Evolutionary conservation across 768 basidiomycete genomes (phyloP), one percentile per base, ranked within the genome.

Genomic region (Mycena galopus): DNA sequence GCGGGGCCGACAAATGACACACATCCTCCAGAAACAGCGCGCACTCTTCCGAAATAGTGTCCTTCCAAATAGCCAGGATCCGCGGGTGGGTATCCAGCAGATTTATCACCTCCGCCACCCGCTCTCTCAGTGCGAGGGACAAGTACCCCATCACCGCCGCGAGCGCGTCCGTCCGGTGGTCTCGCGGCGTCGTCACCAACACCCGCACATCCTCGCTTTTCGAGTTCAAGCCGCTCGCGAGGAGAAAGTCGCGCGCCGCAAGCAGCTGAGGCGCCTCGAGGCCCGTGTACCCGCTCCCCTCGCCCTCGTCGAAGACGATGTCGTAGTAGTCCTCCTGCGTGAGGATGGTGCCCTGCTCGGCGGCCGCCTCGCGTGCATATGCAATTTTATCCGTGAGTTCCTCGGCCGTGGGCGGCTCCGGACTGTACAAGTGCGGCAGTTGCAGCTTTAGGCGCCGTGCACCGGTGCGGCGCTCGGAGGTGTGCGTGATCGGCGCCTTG

Each of bases 81-180:
- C 21, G 29, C 17, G 71, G 55, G 29, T 76, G 71, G 10, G 29
- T 55, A 29, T 75, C 71, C 64, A 74, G 75, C 32, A 55, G 51
- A 19, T 33, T 35, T 29, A 76, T 19, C 5, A 76, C 56, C 58
- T 55, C 50, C 35, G 29, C 33, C 42, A 70, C 75, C 16, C 61
- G 55, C 4, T 23, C 33, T 5, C 53, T n/a, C n/a, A 75, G 68
- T 37, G 66, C 71, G 33, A 72, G 44, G 4, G 71, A 60, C 29
- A 77, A 60, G 53, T 74, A 77, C 27, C 71, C 71, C 56, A 66
- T 62, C 35, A 76, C 68, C 5, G 64, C 73, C 11, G 77, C 75
- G 25, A 77, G 67, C 19, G 73, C 73, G 55, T 77, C 77, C 37
- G 75, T 76, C 39, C 77, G 68, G 60, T 76, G 77, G 62, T 77